Conservation (phyloP, 495 filamentous ascomycete species). For the Elasticomyces elasticus region DNA sequence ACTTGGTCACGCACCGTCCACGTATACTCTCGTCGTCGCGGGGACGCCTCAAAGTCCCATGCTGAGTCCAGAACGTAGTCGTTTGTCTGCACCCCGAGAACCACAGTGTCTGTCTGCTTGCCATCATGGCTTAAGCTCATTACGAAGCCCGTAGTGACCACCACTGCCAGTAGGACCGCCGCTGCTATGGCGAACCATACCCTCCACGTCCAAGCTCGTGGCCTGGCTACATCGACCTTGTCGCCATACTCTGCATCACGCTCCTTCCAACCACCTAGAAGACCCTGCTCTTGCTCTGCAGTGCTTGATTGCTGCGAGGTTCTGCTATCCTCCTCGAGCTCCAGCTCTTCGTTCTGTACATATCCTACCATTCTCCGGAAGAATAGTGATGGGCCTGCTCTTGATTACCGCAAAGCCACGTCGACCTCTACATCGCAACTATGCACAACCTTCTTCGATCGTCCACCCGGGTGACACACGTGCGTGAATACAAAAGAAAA, state of each 20-base stretch:
- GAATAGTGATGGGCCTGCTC: too few relatives aligned
- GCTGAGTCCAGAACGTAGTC: conserved; percentile 39
- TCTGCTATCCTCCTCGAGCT: neutral
- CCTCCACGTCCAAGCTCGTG: neutral
- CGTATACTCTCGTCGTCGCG: conserved; percentile 37
- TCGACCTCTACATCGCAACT: too few relatives aligned
- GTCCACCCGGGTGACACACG: too few relatives aligned
- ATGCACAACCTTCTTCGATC: too few relatives aligned
- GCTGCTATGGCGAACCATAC: neutral
- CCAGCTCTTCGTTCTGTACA: neutral
- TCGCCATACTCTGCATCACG: neutral
- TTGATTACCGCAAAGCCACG: too few relatives aligned
- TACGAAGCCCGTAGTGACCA: conserved; percentile 5
- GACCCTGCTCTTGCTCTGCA: conserved; percentile 3
- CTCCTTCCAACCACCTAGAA: conserved; percentile 5
- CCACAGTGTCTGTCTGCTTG: neutral
- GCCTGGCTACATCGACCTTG: neutral
- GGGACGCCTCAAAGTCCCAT: conserved; percentile 38
- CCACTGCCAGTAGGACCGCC: neutral
- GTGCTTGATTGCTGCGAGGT: neutral
- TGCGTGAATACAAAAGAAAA: too few relatives aligned
- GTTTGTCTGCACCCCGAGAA: neutral
- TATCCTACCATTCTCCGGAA: neutral
- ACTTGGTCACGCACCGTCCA: conserved; percentile 42
- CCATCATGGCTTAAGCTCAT: neutral